A percentile compares a stretch with the other conserved stretches of the same genome.
phyloP scores from a whole-genome alignment of 2,329 filamentous ascomycete species.

The Aspergillus ochraceus region DNA sequence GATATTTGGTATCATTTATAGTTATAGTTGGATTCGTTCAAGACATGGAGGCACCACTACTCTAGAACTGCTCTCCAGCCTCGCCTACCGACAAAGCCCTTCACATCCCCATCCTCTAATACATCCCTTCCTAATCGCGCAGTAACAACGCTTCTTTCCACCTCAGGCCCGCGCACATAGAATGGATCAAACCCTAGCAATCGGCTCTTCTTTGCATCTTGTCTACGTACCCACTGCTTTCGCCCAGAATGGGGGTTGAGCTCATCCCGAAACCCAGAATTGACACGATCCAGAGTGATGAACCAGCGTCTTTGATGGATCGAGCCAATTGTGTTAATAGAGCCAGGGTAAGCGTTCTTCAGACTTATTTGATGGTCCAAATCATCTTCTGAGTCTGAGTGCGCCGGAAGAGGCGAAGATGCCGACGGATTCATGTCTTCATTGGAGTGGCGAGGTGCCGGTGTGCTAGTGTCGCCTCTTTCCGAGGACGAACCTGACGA shows the following conservation, averaged over 20 bases:
- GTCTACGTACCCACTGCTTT: conserved; percentile 30
- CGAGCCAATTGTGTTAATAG: conserved; percentile 65
- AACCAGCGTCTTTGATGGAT: conserved; percentile 69
- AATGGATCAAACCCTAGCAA: conserved; percentile 56
- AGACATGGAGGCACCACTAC: not conserved
- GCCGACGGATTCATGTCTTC: not conserved
- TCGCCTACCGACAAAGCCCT: conserved; percentile 56
- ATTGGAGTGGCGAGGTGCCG: not conserved
- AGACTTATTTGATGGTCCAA: conserved; percentile 56
- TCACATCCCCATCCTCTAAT: conserved; percentile 61
- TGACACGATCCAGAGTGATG: conserved; percentile 60
- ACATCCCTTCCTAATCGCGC: conserved; percentile 61
- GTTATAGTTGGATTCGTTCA: too few species aligned
- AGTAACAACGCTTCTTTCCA: conserved; percentile 67
- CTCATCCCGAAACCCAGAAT: conserved; percentile 54
- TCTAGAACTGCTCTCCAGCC: conserved; percentile 54
- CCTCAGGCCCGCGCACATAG: conserved; percentile 59
- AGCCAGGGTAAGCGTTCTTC: conserved; percentile 67
- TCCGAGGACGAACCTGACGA: conserved; percentile 20
- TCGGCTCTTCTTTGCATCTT: conserved; percentile 15
- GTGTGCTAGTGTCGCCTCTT: not conserved
- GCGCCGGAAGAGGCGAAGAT: not conserved
- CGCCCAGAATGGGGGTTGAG: conserved; percentile 7
- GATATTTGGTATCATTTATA: too few species aligned
- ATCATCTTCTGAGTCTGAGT: conserved; percentile 16